Evolutionary conservation across 2,329 filamentous ascomycete genomes (phyloP).

Genomic region (Macrophomina tecta): DNA sequence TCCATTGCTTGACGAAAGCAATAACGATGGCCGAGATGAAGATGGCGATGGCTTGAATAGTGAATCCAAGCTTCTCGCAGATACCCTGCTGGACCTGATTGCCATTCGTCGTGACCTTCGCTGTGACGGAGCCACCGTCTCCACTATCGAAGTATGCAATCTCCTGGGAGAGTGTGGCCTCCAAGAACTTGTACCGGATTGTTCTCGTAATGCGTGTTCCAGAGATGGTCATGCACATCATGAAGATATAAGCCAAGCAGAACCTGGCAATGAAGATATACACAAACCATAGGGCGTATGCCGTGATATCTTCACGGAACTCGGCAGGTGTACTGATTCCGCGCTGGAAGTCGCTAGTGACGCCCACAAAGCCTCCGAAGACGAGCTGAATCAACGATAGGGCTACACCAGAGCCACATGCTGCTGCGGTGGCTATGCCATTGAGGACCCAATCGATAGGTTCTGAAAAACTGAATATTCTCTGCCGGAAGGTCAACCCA

Average conservation of each 20-base stretch:
- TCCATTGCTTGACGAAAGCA: constrained; percentile 19
- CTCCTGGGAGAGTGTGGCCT: constrained; percentile 67
- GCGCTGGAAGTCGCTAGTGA: constrained; percentile 52
- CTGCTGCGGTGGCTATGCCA: constrained; percentile 40
- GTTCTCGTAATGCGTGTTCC: constrained; percentile 52
- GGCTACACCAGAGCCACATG: constrained; percentile 52
- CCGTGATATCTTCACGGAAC: constrained; percentile 48
- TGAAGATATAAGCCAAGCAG: constrained; percentile 58
- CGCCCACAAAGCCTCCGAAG: constrained; percentile 57
- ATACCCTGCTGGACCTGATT: constrained; percentile 94
- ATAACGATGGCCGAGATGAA: constrained; percentile 79
- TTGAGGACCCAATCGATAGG: constrained; percentile 41
- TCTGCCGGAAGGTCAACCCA: constrained; percentile 31
- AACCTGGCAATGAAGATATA: constrained; percentile 40
- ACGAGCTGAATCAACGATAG: constrained; percentile 60
- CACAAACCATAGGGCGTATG: constrained; percentile 48
- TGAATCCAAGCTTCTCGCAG: constrained; percentile 57
- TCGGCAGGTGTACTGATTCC: constrained; percentile 40
- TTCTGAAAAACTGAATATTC: constrained; percentile 45
- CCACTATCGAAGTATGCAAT: constrained; percentile 70
- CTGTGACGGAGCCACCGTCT: constrained; percentile 78
- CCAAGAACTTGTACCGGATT: constrained; percentile 62
- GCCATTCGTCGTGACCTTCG: constrained; percentile 90
- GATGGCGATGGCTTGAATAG: constrained; percentile 65
- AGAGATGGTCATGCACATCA: constrained; percentile 73